phyloP scores from a whole-genome alignment of 176 grass and related monocot species.

The Triticum timopheevii region DNA sequence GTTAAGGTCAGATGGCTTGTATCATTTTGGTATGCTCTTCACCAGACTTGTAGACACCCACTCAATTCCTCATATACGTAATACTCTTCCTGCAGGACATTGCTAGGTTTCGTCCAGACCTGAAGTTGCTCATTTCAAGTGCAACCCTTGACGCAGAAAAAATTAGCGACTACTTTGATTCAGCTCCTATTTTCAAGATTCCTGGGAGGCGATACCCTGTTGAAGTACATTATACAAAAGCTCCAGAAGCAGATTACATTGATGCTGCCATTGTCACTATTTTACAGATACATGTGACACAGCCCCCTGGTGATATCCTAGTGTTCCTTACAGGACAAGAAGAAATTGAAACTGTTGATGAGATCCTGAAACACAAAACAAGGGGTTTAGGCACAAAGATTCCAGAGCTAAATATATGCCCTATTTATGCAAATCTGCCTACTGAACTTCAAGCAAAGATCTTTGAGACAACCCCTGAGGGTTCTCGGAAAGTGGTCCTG shows the following conservation, averaged over 20 bases:
- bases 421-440: slow-evolving; percentile 91
- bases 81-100: slow-evolving; percentile 69
- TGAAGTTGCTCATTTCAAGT: slow-evolving; percentile 96
- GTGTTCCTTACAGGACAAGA: slow-evolving; percentile 94
- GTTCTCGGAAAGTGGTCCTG: slow-evolving; percentile 87
- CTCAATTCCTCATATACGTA: slow-evolving; percentile 1
- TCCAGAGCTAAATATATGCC: slow-evolving; percentile 83
- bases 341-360: slow-evolving; percentile 96
- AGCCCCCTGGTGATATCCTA: slow-evolving; percentile 83
- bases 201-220: slow-evolving; percentile 83
- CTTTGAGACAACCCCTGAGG: slow-evolving; percentile 89
- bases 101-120: slow-evolving; percentile 69
- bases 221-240: slow-evolving; percentile 84
- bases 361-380: slow-evolving; percentile 90
- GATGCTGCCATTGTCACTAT: slow-evolving; percentile 94
- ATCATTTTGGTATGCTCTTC: slow-evolving; percentile 16
- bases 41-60: background rate
- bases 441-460: slow-evolving; percentile 97
- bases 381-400: slow-evolving; percentile 95
- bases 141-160: slow-evolving; percentile 95
- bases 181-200: slow-evolving; percentile 89
- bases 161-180: slow-evolving; percentile 93
- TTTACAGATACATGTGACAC: slow-evolving; percentile 93
- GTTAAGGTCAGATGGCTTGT: slow-evolving; percentile 61
- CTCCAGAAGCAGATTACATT: slow-evolving; percentile 97